Evolutionary conservation across 116 monocot genomes (phyloP).

Genomic region (Zostera marina): DNA sequence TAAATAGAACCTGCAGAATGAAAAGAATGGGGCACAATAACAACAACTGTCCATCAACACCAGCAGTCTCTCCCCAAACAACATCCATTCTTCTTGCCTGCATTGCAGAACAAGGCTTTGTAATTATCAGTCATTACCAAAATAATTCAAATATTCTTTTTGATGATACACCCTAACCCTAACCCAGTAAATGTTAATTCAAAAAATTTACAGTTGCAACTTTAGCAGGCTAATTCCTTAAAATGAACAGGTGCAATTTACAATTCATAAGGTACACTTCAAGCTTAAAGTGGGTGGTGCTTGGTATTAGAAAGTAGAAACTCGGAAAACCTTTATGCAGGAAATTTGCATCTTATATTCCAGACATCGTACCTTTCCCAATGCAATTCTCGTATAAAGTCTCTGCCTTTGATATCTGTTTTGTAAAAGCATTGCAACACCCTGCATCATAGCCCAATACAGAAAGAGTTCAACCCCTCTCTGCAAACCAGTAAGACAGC

Average conservation of each 20-base stretch:
- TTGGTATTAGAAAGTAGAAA: no score
- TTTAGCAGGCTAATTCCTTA: no score
- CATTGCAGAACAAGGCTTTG: neutral
- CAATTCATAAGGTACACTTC: no score
- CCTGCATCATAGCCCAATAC: constrained; percentile 95
- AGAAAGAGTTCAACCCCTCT: constrained; percentile 80
- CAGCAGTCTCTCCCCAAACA: constrained; percentile 94
- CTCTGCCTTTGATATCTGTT: constrained; percentile 97
- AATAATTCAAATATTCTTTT: no score
- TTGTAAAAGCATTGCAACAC: constrained; percentile 91
- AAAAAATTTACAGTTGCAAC: no score
- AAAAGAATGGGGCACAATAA: constrained; percentile 77
- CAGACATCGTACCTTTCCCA: constrained; percentile 62
- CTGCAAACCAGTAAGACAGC: constrained; percentile 22
- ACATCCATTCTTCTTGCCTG: constrained; percentile 99
- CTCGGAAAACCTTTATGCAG: no score
- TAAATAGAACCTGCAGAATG: constrained; percentile 49
- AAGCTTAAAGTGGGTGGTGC: no score
- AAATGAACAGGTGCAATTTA: no score
- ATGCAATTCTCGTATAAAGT: constrained; percentile 91
- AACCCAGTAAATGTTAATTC: no score
- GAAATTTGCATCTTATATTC: no score
- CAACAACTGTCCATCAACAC: constrained; percentile 88
- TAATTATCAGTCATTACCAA: no score
- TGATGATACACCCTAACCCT: no score